Conservation (phyloP, 805 yeast genomes). For the Suhomyces sp. region DNA sequence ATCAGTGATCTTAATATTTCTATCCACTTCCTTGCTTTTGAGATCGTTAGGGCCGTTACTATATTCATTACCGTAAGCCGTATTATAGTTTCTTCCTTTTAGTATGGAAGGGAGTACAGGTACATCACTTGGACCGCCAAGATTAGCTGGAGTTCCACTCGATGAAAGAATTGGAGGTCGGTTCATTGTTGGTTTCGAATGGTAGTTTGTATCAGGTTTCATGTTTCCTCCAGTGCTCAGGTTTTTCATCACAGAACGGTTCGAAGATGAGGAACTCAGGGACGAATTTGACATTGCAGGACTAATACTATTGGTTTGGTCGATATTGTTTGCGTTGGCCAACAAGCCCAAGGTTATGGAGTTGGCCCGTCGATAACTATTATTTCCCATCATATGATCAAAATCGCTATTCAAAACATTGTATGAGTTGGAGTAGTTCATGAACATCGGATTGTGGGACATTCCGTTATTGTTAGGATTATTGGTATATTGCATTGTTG, state of each 20-base stretch:
- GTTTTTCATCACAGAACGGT: not conserved
- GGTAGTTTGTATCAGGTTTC: not conserved
- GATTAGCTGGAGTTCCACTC: not conserved
- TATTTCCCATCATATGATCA: conserved; percentile 4
- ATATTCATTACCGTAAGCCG: not conserved
- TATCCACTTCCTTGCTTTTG: not conserved
- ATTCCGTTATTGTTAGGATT: not conserved
- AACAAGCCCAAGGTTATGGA: conserved; percentile 20
- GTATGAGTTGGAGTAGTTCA: conserved; percentile 9
- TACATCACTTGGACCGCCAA: not conserved
- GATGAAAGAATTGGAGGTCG: conserved; percentile 11
- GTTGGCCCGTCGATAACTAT: conserved; percentile 14
- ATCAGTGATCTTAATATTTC: not conserved
- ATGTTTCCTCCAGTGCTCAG: not conserved
- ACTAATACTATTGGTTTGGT: conserved; percentile 1
- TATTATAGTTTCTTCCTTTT: conserved; percentile 1
- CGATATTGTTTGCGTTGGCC: conserved; percentile 3
- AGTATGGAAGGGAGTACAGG: conserved; percentile 10
- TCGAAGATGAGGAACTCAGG: not conserved
- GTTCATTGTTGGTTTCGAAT: conserved; percentile 10
- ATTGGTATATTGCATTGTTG: not conserved
- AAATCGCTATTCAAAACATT: conserved; percentile 4
- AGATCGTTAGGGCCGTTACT: not conserved
- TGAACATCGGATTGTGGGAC: conserved; percentile 1
- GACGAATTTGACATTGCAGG: conserved; percentile 7